A percentile compares a stretch with the other conserved stretches of the same genome.
Evolutionary conservation across 2,329 filamentous ascomycete species (phyloP).

Genomic region (Orbilia brochopaga): DNA sequence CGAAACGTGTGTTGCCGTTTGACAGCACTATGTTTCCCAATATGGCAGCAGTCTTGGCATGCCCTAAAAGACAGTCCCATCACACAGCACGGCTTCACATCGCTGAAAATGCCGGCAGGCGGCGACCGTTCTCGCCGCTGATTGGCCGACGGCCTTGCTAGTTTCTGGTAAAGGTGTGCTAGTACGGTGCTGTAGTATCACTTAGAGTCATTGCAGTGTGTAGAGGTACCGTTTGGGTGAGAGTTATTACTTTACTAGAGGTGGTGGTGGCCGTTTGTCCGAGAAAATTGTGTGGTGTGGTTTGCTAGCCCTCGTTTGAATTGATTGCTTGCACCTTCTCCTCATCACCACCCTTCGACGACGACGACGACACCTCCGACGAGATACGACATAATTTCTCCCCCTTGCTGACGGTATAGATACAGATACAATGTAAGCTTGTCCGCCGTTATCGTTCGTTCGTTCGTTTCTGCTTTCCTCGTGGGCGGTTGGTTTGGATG

Average conservation of each 20-base stretch:
- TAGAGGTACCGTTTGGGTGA: no score
- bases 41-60: slow-evolving; percentile 21
- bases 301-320: no score
- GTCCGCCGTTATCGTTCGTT: not conserved
- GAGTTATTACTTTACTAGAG: no score
- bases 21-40: not conserved
- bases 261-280: no score
- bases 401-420: not conserved
- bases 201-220: no score
- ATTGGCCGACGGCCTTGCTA: no score
- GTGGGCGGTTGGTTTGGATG: not conserved
- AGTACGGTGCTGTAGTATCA: no score
- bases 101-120: no score
- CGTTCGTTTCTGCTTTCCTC: not conserved
- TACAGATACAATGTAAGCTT: slow-evolving; percentile 2
- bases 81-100: slow-evolving; percentile 9
- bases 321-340: not conserved
- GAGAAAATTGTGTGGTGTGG: no score
- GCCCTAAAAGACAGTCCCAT: slow-evolving; percentile 51
- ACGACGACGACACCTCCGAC: not conserved
- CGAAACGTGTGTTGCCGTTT: slow-evolving; percentile 27
- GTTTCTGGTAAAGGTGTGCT: no score
- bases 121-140: no score
- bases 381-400: not conserved
- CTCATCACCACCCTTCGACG: not conserved